Percentiles rank a stretch among this genome's conserved stretches.
Evolutionary conservation across 768 basidiomycete genomes (phyloP).

Genomic region (Coprinellus micaceus): DNA sequence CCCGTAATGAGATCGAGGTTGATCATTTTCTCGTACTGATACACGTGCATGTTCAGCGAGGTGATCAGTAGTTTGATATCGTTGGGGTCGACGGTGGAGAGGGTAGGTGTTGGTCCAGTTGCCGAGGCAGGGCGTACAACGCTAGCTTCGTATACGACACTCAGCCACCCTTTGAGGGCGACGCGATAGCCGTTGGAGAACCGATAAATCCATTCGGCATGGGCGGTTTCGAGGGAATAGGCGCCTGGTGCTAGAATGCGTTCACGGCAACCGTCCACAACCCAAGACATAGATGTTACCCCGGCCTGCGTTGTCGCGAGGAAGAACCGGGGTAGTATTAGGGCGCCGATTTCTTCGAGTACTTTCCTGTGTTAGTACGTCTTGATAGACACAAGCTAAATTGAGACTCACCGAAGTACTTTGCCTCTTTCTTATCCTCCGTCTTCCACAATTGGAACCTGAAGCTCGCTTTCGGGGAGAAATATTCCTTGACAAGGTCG

Average conservation of each 20-base stretch:
- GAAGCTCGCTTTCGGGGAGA: slow-evolving; percentile 66
- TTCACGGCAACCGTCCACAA: slow-evolving; percentile 75
- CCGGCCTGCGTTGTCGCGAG: slow-evolving; percentile 82
- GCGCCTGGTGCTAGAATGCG: slow-evolving; percentile 43
- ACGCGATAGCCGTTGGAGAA: slow-evolving; percentile 79
- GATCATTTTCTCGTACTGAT: slow-evolving; percentile 78
- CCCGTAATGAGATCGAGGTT: slow-evolving; percentile 61
- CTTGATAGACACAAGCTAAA: slow-evolving; percentile 2
- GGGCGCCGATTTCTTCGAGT: slow-evolving; percentile 70
- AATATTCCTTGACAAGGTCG: slow-evolving; percentile 61
- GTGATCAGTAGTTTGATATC: too few relatives aligned
- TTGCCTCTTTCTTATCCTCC: slow-evolving; percentile 73
- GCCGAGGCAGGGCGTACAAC: too few relatives aligned
- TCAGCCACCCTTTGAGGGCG: slow-evolving; percentile 70
- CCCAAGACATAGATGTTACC: slow-evolving; percentile 78
- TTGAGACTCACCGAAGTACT: slow-evolving; percentile 78
- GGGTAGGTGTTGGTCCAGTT: too few relatives aligned
- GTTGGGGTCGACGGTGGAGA: too few relatives aligned
- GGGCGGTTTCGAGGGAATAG: slow-evolving; percentile 64
- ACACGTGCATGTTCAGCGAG: too few relatives aligned
- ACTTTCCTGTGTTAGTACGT: background rate
- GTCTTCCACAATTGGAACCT: slow-evolving; percentile 88
- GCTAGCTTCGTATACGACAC: too few relatives aligned
- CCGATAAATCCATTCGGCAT: slow-evolving; percentile 78
- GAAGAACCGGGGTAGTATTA: slow-evolving; percentile 80